Evolutionary conservation across 2,329 filamentous ascomycete genomes (phyloP), one percentile per base, ranked within the genome.

Genomic region (Paracorniculantispora psalliotae): DNA sequence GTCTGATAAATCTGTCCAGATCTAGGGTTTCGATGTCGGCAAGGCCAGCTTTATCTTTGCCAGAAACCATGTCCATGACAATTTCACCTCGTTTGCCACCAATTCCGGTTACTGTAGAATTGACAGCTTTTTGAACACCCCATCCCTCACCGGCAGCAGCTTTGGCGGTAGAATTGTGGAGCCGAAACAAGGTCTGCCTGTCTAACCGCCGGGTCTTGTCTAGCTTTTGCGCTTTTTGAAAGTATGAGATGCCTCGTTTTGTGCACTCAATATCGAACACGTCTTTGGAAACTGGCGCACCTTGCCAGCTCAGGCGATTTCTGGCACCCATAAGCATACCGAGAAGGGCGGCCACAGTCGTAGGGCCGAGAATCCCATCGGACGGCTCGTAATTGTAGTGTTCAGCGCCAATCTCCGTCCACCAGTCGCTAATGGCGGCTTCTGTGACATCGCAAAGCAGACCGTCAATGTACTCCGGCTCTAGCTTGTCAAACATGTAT

Each of bases 81-180:
- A 97, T 90, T 71, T 97, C 93, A 50, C 92, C 92, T 56, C 93
- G 88, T 71, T 97, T 96, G 15, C 94, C 93, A 65, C 91, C 91
- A 41, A 99, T 85, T 72, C 97, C 94, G 19, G 90, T 92, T 49
- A 97, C 90, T 0, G 93, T 97, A 3, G 91, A 96, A 71, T 97
- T 97, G 67, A 99, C 91, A 19, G 93, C 92, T 67, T 91, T 88
- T 53, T 92, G 90, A n/a, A 96, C 90, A 17, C 88, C 89, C 91
- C 93, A 97, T 2, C 89, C 89, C 69, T 97, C 92, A 35, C 91
- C 89, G 53, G 88, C 89, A 2, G 92, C 92, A 33, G 91, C 92
- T 71, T 96, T 97, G 41, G 91, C 90, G 13, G 93, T 97, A n/a
- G 81, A 84, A 50, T 83, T 85, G 66, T 96, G 92, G 47, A 99